Percentiles rank a stretch among this genome's conserved stretches.
phyloP scores from a whole-genome alignment of 768 basidiomycete genomes.

The Megacollybia marginata region DNA sequence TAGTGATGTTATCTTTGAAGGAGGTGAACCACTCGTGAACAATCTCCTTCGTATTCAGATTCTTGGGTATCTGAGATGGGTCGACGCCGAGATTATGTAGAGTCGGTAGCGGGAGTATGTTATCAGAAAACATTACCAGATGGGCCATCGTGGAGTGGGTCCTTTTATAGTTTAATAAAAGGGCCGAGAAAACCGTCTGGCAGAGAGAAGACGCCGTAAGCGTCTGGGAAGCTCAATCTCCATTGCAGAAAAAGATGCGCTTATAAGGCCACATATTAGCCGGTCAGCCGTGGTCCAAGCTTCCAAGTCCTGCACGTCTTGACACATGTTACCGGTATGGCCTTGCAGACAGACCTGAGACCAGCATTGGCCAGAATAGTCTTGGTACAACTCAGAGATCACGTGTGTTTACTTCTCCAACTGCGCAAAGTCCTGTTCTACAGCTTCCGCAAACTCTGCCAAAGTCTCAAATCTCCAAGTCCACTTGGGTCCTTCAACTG shows the following conservation, averaged over 20 bases:
- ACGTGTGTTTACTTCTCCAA: too few relatives aligned
- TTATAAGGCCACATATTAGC: constrained; percentile 46
- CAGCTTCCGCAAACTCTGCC: constrained; percentile 52
- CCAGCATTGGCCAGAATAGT: too few relatives aligned
- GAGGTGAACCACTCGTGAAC: constrained; percentile 21
- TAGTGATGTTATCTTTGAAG: constrained; percentile 10
- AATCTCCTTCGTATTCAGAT: constrained; percentile 17
- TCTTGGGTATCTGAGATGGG: constrained; percentile 7
- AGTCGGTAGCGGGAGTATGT: constrained; percentile 17
- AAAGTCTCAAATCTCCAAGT: constrained; percentile 53
- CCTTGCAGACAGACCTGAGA: too few relatives aligned
- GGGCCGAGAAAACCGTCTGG: too few relatives aligned
- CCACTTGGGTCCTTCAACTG: constrained; percentile 32
- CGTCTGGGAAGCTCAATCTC: constrained; percentile 29
- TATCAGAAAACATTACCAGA: not conserved
- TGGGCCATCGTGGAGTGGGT: too few relatives aligned
- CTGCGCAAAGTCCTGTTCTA: constrained; percentile 29
- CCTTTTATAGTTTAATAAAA: too few relatives aligned
- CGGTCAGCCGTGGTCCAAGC: constrained; percentile 33
- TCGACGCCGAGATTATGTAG: constrained; percentile 16
- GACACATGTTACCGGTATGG: too few relatives aligned
- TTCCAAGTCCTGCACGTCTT: too few relatives aligned
- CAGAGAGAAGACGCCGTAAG: too few relatives aligned
- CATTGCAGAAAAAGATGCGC: constrained; percentile 38
- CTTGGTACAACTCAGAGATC: too few relatives aligned